phyloP scores from a whole-genome alignment of 768 basidiomycete genomes.

The Podaxis sp. region DNA sequence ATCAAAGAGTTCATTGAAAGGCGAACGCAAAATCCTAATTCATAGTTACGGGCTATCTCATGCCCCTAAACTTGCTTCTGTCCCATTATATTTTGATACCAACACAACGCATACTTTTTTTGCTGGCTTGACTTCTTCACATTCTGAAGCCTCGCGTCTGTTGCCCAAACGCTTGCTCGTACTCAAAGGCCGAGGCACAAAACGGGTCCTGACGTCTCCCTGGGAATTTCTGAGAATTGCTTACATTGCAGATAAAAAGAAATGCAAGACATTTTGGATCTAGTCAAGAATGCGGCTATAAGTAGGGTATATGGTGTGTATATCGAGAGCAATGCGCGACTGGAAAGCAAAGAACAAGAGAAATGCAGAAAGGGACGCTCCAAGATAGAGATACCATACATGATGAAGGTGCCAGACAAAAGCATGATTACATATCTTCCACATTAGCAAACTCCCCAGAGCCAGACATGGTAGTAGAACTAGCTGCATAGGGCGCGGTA shows the following conservation, averaged over 20 bases:
- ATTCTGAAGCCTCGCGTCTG: too few species aligned
- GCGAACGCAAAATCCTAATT: constrained; percentile 33
- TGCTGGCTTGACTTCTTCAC: background rate
- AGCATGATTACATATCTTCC: constrained; percentile 28
- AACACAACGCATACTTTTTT: background rate
- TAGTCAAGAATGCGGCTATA: background rate
- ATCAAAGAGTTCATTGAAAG: constrained; percentile 82
- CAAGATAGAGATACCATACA: constrained; percentile 15
- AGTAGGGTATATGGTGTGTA: background rate
- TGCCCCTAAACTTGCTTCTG: background rate
- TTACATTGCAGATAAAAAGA: too few species aligned
- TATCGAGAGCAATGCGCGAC: background rate
- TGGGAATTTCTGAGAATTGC: too few species aligned
- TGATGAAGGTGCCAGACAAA: background rate
- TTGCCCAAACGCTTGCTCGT: too few species aligned
- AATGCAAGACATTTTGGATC: too few species aligned
- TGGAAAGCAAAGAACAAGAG: background rate
- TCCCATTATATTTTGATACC: background rate
- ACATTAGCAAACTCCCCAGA: constrained; percentile 44
- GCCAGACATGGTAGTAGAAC: constrained; percentile 37
- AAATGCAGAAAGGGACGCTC: constrained; percentile 3
- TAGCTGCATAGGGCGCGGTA: constrained; percentile 31
- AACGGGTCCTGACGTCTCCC: too few species aligned
- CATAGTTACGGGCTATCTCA: background rate
- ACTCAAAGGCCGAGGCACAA: too few species aligned